These are phyloP conservation scores for Tetrapyrgos nigripes DNA, from an alignment of 1,284 basidiomycete species.

Conservation along the genomic window DNA sequence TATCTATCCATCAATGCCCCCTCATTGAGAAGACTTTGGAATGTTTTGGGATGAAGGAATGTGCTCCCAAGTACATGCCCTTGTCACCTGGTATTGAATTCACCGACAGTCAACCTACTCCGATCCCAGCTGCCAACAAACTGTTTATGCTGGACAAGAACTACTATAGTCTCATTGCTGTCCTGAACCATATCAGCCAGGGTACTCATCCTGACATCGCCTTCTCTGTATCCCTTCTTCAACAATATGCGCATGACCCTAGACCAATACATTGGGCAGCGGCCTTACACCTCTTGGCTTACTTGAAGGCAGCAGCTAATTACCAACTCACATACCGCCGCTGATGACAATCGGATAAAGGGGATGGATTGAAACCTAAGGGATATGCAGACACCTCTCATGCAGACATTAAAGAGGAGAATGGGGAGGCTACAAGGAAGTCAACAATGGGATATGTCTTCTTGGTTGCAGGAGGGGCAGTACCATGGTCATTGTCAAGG, in stretches of 20 bases:
- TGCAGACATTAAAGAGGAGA: too few species aligned
- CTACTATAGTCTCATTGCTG: conserved; percentile 30
- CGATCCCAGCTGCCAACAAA: conserved; percentile 17
- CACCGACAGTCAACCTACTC: conserved; percentile 15
- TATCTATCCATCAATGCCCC: too few species aligned
- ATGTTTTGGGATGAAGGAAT: conserved; percentile 26
- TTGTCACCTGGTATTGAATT: too few species aligned
- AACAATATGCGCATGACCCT: conserved; percentile 31
- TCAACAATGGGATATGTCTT: too few species aligned
- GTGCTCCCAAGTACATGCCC: conserved; percentile 23
- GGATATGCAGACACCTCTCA: too few species aligned
- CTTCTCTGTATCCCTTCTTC: conserved; percentile 35
- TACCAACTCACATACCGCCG: conserved; percentile 22
- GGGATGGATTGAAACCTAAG: conserved; percentile 26
- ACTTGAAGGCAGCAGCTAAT: conserved; percentile 35
- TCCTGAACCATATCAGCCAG: too few species aligned
- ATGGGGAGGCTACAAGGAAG: too few species aligned
- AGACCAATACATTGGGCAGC: conserved; percentile 34
- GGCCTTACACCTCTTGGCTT: conserved; percentile 33
- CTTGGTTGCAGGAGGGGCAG: conserved; percentile 30
- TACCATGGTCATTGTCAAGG: conserved; percentile 37
- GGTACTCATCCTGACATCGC: conserved; percentile 34
- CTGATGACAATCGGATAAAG: conserved; percentile 26
- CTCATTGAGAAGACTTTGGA: conserved; percentile 28
- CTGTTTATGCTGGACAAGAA: conserved; percentile 30